Evolutionary conservation across 805 yeast genomes (phyloP).

Genomic region (Candida hungchunana): DNA sequence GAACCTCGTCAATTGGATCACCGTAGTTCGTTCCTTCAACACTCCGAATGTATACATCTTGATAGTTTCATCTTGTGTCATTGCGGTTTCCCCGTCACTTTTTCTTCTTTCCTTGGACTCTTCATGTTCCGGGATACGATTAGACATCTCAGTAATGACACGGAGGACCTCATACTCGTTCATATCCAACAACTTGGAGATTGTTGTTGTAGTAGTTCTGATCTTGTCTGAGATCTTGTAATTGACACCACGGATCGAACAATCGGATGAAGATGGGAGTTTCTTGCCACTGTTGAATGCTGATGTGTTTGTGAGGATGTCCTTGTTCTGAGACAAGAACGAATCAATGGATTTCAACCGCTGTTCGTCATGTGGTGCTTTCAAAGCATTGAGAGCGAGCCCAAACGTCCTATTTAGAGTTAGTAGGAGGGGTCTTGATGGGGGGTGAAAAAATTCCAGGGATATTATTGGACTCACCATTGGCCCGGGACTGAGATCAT

Average conservation of each 20-base stretch:
- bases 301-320: conserved; percentile 13
- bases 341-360: conserved; percentile 17
- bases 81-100: conserved; percentile 8
- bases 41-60: conserved; percentile 35
- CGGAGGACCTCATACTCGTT: conserved; percentile 46
- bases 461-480: conserved; percentile 4
- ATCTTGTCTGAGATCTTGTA: conserved; percentile 33
- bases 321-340: conserved; percentile 15
- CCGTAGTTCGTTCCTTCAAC: conserved; percentile 47
- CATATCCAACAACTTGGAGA: conserved; percentile 36
- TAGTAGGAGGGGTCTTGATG: conserved; percentile 7
- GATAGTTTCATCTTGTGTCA: conserved; percentile 8
- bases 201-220: conserved; percentile 35
- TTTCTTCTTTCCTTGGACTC: conserved; percentile 4
- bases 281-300: too few relatives aligned
- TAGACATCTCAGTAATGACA: conserved; percentile 37
- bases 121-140: conserved; percentile 31
- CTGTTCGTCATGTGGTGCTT: conserved; percentile 11
- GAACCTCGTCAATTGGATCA: conserved; percentile 38
- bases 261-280: not conserved
- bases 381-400: conserved; percentile 20
- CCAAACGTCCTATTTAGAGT: conserved; percentile 22
- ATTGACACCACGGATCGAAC: conserved; percentile 34
- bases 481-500: not conserved
- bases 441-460: not conserved